These are phyloP conservation scores for Beauveria sp. DNA, from an alignment of 2,329 filamentous ascomycete genomes.

Conservation along the genomic window DNA sequence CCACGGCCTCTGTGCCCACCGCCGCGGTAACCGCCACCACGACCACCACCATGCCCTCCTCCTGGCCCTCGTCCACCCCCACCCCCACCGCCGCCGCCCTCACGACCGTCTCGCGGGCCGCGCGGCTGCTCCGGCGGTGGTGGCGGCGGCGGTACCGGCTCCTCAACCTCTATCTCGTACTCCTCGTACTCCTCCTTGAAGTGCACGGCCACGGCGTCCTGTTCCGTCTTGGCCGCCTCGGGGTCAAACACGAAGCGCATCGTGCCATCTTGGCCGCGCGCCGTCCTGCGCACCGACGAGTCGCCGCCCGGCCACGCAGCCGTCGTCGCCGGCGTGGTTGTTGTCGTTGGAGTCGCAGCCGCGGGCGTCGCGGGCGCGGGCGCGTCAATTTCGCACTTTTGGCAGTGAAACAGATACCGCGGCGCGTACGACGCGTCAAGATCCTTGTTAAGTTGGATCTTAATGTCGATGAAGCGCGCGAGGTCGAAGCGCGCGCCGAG, in stretches of 20 bases:
- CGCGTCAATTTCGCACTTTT: slow-evolving; percentile 38
- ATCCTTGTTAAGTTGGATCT: slow-evolving; percentile 80
- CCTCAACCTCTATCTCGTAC: slow-evolving; percentile 70
- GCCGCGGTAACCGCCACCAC: slow-evolving; percentile 3
- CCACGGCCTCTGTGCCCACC: slow-evolving; percentile 20
- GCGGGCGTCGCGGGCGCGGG: slow-evolving; percentile 13
- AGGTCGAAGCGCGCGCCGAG: slow-evolving; percentile 66
- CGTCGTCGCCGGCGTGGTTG: slow-evolving; percentile 21
- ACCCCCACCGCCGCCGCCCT: slow-evolving; percentile 14
- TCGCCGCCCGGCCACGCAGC: slow-evolving; percentile 28
- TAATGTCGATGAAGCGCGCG: slow-evolving; percentile 74
- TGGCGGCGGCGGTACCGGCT: slow-evolving; percentile 34
- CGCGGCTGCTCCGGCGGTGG: slow-evolving; percentile 20
- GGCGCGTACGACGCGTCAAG: slow-evolving; percentile 54
- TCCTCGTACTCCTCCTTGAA: slow-evolving; percentile 71
- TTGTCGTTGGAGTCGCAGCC: too few species aligned
- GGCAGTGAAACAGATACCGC: slow-evolving; percentile 56
- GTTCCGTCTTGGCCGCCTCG: slow-evolving; percentile 65
- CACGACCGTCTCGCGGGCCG: slow-evolving; percentile 8
- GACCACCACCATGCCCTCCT: slow-evolving; percentile 17
- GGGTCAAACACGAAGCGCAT: slow-evolving; percentile 85
- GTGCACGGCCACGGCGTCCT: slow-evolving; percentile 57
- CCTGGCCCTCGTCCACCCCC: slow-evolving; percentile 9
- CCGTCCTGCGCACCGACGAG: slow-evolving; percentile 23
- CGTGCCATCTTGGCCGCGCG: slow-evolving; percentile 57